Percentiles rank a stretch among this genome's conserved stretches.
These are phyloP conservation scores for Russula compacta DNA, from an alignment of 768 basidiomycete genomes.

Conservation along the genomic window DNA sequence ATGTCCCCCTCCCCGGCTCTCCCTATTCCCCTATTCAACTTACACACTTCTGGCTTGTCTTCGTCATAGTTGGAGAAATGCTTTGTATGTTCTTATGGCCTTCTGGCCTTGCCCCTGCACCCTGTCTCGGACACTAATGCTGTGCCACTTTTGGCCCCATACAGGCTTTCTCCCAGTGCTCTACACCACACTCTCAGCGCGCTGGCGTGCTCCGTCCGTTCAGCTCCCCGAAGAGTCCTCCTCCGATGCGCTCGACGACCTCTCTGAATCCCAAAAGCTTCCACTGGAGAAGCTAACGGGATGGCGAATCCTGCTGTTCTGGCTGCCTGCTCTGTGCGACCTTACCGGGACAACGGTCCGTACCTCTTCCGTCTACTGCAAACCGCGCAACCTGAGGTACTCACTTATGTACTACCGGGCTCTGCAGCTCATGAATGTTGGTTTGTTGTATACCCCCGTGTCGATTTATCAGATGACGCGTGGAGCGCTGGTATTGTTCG, in stretches of 20 bases:
- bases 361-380: slow-evolving; percentile 13
- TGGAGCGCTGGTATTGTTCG: slow-evolving; percentile 89
- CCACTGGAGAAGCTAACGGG: slow-evolving; percentile 46
- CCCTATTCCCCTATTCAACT: slow-evolving; percentile 8
- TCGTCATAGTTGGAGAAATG: slow-evolving; percentile 79
- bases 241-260: slow-evolving; percentile 24
- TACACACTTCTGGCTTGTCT: slow-evolving; percentile 22
- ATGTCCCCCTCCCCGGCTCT: slow-evolving; percentile 27
- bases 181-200: slow-evolving; percentile 53
- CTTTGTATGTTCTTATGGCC: slow-evolving; percentile 51
- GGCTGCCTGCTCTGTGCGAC: slow-evolving; percentile 85
- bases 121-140: slow-evolving; percentile 7
- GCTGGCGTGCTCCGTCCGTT: slow-evolving; percentile 38
- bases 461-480: slow-evolving; percentile 97
- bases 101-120: slow-evolving; percentile 3
- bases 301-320: slow-evolving; percentile 65
- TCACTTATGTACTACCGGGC: not conserved
- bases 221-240: slow-evolving; percentile 39
- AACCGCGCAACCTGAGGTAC: not conserved
- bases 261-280: slow-evolving; percentile 15
- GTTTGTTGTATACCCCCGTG: slow-evolving; percentile 91
- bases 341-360: slow-evolving; percentile 84
- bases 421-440: slow-evolving; percentile 79
- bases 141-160: slow-evolving; percentile 10
- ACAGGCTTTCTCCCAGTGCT: slow-evolving; percentile 82